Evolutionary conservation across 2,329 filamentous ascomycete genomes (phyloP), one percentile per base, ranked within the genome.

Genomic region (Trichoderma sp.): DNA sequence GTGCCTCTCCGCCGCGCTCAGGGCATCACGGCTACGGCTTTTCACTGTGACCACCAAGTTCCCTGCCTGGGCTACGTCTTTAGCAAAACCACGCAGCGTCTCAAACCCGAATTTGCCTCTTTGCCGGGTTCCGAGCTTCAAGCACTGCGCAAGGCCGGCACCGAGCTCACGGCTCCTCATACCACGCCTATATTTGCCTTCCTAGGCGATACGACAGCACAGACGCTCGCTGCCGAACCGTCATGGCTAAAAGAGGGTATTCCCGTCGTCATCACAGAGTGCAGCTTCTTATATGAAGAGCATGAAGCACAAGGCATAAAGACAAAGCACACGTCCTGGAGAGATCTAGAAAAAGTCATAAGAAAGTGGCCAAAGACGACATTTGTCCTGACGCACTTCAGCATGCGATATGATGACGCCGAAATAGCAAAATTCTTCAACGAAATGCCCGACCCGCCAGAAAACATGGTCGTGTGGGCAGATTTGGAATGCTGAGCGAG

Each of bases 51-150:
- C 73, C 85, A 86, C 76, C 83, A 80, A 4, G 82, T 86, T 0
- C 84, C 85, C 3, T 85, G 82, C 70, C 75, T 86, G 1, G 84
- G 84, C 39, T 86, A 85, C 77, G 77, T 86, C 71, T 85, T 86
- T 77, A 76, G 75, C 34, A 77, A 77, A 12, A 80, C 80, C 2
- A 83, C 81, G 1, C 77, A 80, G 53, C 81, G 81, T 61, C 80
- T 86, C 11, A 79, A 77, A 68, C 77, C 79, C 1, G 80, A 84
- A 69, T 84, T 82, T 77, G 72, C 74, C 0, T 75, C 76, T 11
- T 79, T 81, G 0, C 53, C 79, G 3, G 83, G 82, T 2, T 72
- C 75, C 1, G 79, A 84, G 68, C 76, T 86, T 36, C 81, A 79
- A 66, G 73, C 73, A 2, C 78, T 85, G 20, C 81, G 83, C 8